Evolutionary conservation across 2,329 filamentous ascomycete genomes (phyloP).

Genomic region (Sporothrix inflata): DNA sequence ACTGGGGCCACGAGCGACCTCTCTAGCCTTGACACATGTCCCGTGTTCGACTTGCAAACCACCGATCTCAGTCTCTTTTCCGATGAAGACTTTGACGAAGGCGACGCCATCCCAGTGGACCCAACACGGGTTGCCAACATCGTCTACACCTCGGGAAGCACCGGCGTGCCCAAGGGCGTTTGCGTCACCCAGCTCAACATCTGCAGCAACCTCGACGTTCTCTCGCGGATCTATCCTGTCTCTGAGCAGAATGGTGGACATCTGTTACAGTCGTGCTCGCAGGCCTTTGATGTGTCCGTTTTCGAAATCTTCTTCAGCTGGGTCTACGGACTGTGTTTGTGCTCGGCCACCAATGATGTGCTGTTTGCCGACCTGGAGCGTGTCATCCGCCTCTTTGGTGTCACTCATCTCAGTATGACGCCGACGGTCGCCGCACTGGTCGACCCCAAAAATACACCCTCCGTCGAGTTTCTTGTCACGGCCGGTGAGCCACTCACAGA

Average conservation of each 20-base stretch:
- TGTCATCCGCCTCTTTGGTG: conserved; percentile 62
- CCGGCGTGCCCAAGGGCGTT: conserved; percentile 78
- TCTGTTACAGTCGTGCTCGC: conserved; percentile 81
- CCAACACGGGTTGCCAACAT: conserved; percentile 68
- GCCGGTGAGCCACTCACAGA: conserved; percentile 80
- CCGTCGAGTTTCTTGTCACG: conserved; percentile 75
- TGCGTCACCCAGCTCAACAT: conserved; percentile 77
- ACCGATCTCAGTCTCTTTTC: conserved; percentile 32
- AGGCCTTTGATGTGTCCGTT: conserved; percentile 84
- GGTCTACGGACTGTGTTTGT: conserved; percentile 77
- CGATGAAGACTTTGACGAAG: conserved; percentile 39
- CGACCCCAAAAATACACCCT: conserved; percentile 67
- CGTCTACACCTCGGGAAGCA: conserved; percentile 83
- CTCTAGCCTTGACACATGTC: neutral
- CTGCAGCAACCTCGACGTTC: conserved; percentile 70
- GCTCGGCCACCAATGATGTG: conserved; percentile 72
- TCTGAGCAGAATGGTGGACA: conserved; percentile 48
- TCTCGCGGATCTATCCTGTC: conserved; percentile 68
- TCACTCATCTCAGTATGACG: conserved; percentile 84
- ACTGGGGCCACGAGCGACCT: neutral
- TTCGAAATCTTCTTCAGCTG: conserved; percentile 91
- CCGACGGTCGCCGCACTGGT: conserved; percentile 82
- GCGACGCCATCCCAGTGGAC: conserved; percentile 39
- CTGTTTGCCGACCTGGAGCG: conserved; percentile 73
- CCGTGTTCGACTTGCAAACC: conserved; percentile 43